These are phyloP conservation scores for Aspergillus costaricaensis DNA, from an alignment of 2,329 filamentous ascomycete genomes.

Conservation along the genomic window DNA sequence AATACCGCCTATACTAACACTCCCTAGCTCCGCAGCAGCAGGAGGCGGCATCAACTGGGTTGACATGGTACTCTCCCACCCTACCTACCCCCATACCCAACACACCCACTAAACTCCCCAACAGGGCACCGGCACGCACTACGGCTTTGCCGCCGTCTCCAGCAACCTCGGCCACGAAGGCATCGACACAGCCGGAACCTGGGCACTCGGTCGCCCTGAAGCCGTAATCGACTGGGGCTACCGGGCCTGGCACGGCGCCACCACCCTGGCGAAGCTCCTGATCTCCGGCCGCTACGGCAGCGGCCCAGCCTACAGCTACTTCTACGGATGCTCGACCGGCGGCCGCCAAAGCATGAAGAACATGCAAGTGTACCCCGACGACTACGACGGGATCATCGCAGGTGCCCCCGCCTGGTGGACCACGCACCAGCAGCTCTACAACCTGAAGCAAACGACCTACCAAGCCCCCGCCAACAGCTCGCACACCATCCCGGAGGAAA, in stretches of 20 bases:
- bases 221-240: background rate
- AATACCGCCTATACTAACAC: background rate
- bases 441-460: background rate
- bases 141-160: background rate
- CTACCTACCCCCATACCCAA: background rate
- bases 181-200: background rate
- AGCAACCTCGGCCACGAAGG: background rate
- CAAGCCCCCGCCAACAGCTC: background rate
- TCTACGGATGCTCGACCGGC: slow-evolving; percentile 3
- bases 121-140: background rate
- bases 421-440: background rate
- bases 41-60: slow-evolving; percentile 1
- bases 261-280: background rate
- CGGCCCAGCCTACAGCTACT: background rate
- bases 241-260: background rate
- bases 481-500: background rate
- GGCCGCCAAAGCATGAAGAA: slow-evolving; percentile 2
- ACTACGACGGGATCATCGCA: slow-evolving; percentile 2
- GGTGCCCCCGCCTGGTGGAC: slow-evolving; percentile 3
- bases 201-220: background rate
- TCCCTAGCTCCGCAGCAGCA: background rate
- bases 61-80: background rate
- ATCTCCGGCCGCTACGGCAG: background rate
- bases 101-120: background rate
- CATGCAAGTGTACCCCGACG: slow-evolving; percentile 1